These are phyloP conservation scores for Rachicladosporium sp. DNA, from an alignment of 2,329 filamentous ascomycete species.

Conservation along the genomic window DNA sequence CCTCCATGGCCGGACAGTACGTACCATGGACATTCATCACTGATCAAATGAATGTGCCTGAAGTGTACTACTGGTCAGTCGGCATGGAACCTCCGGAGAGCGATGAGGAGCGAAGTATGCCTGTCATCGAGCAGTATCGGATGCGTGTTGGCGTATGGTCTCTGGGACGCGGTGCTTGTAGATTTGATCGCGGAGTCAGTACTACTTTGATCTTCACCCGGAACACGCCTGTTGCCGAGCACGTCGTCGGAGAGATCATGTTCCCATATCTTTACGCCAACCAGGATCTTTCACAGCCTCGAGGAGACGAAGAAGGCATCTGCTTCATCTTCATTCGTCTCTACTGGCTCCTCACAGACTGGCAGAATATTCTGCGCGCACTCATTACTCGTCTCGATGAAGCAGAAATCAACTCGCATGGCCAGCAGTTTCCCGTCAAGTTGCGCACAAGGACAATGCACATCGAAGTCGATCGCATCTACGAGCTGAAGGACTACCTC, in stretches of 20 bases:
- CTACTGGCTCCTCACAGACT: constrained; percentile 24
- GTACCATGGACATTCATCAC: constrained; percentile 27
- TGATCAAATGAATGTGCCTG: constrained; percentile 27
- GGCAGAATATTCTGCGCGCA: constrained; percentile 27
- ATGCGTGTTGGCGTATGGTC: constrained; percentile 25
- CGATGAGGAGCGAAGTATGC: constrained; percentile 10
- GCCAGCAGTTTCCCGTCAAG: constrained; percentile 20
- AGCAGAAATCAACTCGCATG: constrained; percentile 24
- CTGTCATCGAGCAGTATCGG: constrained; percentile 21
- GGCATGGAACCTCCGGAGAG: constrained; percentile 18
- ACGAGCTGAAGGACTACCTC: constrained; percentile 25
- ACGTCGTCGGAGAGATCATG: constrained; percentile 21
- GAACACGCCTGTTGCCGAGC: constrained; percentile 18
- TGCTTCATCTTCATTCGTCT: constrained; percentile 25
- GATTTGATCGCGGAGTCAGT: constrained; percentile 17
- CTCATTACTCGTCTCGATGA: constrained; percentile 22
- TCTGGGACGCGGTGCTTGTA: constrained; percentile 22
- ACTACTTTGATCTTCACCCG: constrained; percentile 25
- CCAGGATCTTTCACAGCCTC: constrained; percentile 20
- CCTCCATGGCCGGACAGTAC: constrained; percentile 17
- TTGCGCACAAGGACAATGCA: constrained; percentile 9
- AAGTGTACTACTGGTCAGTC: constrained; percentile 27
- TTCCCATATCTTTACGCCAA: constrained; percentile 23
- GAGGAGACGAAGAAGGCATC: constrained; percentile 24
- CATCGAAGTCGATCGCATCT: constrained; percentile 22